A percentile compares a stretch with the other conserved stretches of the same genome.
These are phyloP conservation scores for Dictyophora rubrovolvata DNA, from an alignment of 768 basidiomycete genomes.

Conservation along the genomic window DNA sequence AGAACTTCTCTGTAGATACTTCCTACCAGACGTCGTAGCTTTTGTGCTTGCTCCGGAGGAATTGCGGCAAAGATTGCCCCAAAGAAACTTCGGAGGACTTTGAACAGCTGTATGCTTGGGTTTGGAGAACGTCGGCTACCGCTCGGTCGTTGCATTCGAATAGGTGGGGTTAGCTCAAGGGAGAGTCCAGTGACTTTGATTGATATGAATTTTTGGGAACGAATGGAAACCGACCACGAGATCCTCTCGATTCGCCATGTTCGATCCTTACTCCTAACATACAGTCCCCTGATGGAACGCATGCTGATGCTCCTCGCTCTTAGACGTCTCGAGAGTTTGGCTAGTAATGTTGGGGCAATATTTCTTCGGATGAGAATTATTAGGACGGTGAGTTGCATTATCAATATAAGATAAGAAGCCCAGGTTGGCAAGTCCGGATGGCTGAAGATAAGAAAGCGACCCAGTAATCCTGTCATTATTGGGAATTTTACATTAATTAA, in stretches of 20 bases:
- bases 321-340: conserved; percentile 45
- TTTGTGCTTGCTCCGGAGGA: background rate
- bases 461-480: background rate
- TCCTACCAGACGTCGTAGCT: background rate
- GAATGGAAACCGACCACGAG: conserved; percentile 43
- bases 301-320: conserved; percentile 66
- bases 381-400: conserved; percentile 9
- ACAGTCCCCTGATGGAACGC: conserved; percentile 68
- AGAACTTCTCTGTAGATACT: background rate
- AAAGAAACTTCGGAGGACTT: background rate
- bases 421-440: conserved; percentile 3
- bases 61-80: background rate
- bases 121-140: background rate
- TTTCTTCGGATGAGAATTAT: conserved; percentile 51
- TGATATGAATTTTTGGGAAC: conserved; percentile 43
- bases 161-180: conserved; percentile 31
- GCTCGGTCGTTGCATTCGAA: background rate
- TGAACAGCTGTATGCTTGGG: background rate
- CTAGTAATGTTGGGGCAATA: conserved; percentile 53
- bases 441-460: background rate
- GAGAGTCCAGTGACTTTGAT: conserved; percentile 53
- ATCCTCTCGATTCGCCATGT: conserved; percentile 62
- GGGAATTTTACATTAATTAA: background rate
- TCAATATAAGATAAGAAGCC: conserved; percentile 4
- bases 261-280: conserved; percentile 44